Conservation (phyloP, 257 asterid species). For the Rehmannia glutinosa region DNA sequence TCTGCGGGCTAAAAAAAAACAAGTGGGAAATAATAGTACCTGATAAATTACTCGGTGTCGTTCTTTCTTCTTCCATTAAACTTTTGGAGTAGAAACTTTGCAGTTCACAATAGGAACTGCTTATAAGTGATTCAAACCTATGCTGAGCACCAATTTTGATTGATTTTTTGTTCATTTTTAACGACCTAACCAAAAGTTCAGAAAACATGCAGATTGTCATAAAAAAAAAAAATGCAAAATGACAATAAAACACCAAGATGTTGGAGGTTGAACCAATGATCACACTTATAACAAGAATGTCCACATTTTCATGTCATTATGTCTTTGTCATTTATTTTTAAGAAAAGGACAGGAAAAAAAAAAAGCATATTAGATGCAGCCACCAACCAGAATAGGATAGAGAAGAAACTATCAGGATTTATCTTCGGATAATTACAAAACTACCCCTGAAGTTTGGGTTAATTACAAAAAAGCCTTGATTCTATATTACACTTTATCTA, state of each 20-base stretch:
- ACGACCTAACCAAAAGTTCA: no score
- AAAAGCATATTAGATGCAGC: no score
- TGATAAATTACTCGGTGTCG: no score
- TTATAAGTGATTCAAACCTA: not conserved
- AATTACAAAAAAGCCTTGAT: no score
- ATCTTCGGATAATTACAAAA: not conserved
- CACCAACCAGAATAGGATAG: no score
- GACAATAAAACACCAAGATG: not conserved
- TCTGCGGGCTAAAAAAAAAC: no score
- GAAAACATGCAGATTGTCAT: no score
- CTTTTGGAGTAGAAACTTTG: not conserved
- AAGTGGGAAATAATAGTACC: no score
- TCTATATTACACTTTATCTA: no score
- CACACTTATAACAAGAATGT: constrained; percentile 10
- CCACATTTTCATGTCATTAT: constrained; percentile 12
- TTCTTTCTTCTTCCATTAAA: no score
- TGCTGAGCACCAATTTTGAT: not conserved
- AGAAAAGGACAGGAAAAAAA: not conserved
- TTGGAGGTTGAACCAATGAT: constrained; percentile 24
- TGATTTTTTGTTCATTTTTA: constrained; percentile 13
- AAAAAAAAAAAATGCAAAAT: no score
- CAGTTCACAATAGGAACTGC: not conserved
- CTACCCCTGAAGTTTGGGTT: no score
- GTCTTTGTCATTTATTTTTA: not conserved
- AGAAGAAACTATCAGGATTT: not conserved